Evolutionary conservation across 805 yeast genomes (phyloP).

Genomic region (Brettanomyces naardenensis): DNA sequence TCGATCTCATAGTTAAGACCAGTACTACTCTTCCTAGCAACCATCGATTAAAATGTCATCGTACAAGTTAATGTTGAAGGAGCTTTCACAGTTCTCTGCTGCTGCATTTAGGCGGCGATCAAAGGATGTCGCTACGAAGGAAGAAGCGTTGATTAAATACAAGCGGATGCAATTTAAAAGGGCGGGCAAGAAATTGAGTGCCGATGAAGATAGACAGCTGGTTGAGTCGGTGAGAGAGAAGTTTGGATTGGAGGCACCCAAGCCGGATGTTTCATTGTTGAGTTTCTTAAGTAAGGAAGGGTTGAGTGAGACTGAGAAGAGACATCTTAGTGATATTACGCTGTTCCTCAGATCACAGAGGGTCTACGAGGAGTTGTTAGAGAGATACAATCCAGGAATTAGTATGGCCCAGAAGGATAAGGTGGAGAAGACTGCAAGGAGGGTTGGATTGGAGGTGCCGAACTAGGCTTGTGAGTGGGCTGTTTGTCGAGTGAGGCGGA

Average conservation of each 20-base stretch:
- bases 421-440: conserved; percentile 70
- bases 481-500: too few species aligned
- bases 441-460: conserved; percentile 80
- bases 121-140: conserved; percentile 34
- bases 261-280: conserved; percentile 18
- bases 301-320: conserved; percentile 15
- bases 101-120: conserved; percentile 31
- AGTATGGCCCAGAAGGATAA: conserved; percentile 72
- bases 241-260: conserved; percentile 23
- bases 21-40: too few species aligned
- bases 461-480: too few species aligned
- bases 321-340: conserved; percentile 51
- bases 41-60: too few species aligned
- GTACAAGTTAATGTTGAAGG: too few species aligned
- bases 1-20: too few species aligned
- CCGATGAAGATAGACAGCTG: conserved; percentile 27
- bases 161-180: conserved; percentile 37
- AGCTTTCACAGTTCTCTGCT: conserved; percentile 31
- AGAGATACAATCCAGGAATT: conserved; percentile 81
- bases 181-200: conserved; percentile 27
- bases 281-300: conserved; percentile 19
- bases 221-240: conserved; percentile 26
- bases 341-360: conserved; percentile 66
- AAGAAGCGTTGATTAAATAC: conserved; percentile 39
- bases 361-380: conserved; percentile 67